Percentiles rank a stretch among this genome's conserved stretches.
phyloP scores from a whole-genome alignment of 495 filamentous ascomycete genomes.

The Rhizodiscina lignyota region DNA sequence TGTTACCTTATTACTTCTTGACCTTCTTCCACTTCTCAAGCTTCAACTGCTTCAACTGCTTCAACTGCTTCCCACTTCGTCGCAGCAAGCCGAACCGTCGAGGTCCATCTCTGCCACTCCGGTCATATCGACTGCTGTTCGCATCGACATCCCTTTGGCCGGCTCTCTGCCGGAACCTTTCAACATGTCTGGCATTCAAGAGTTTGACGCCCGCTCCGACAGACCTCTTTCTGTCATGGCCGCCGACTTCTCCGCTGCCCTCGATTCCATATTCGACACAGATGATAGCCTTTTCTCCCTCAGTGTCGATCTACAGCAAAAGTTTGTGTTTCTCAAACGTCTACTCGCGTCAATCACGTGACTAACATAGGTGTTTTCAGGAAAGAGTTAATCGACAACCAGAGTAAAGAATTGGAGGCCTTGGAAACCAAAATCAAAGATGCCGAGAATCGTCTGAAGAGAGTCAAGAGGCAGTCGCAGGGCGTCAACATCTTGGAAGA shows the following conservation, averaged over 20 bases:
- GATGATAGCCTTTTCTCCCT: slow-evolving; percentile 66
- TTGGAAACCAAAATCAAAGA: slow-evolving; percentile 71
- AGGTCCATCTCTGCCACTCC: neutral
- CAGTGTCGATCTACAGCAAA: slow-evolving; percentile 61
- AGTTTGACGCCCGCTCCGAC: no score
- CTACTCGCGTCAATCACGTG: slow-evolving; percentile 4
- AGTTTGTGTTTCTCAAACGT: slow-evolving; percentile 39
- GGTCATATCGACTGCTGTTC: neutral
- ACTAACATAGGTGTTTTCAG: slow-evolving; percentile 24
- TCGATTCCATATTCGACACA: slow-evolving; percentile 70
- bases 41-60: neutral
- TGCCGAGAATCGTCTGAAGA: slow-evolving; percentile 65
- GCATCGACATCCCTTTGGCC: neutral
- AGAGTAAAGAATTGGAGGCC: slow-evolving; percentile 64
- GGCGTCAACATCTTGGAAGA: no score
- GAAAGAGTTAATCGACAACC: slow-evolving; percentile 53
- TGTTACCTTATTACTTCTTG: no score
- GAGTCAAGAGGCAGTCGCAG: no score
- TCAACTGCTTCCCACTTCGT: neutral
- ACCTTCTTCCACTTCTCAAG: no score
- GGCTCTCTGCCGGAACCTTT: slow-evolving; percentile 24
- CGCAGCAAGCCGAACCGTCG: neutral
- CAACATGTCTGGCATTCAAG: no score
- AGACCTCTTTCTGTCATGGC: no score
- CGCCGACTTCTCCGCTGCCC: slow-evolving; percentile 65